phyloP scores from a whole-genome alignment of 83 land plant genomes.

The Diphasiastrum complanatum region DNA sequence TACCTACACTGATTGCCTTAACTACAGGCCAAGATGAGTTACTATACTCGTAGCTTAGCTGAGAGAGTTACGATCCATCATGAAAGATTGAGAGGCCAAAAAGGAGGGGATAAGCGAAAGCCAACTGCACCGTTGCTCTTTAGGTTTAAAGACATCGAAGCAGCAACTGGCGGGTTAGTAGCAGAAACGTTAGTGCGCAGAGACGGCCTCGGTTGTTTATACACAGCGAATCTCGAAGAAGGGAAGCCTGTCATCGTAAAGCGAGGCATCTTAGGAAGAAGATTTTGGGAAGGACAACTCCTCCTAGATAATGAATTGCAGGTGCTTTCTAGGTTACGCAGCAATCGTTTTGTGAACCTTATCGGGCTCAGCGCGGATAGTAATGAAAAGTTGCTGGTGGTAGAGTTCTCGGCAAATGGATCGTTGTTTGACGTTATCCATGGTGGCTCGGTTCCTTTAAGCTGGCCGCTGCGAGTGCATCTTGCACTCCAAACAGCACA shows the following conservation, averaged over 20 bases:
- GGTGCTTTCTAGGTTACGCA: slow-evolving; percentile 47
- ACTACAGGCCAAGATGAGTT: too few relatives aligned
- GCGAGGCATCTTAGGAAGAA: slow-evolving; percentile 25
- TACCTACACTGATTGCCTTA: too few relatives aligned
- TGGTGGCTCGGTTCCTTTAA: slow-evolving; percentile 29
- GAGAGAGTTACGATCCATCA: too few relatives aligned
- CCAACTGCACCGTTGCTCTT: too few relatives aligned
- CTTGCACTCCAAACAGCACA: slow-evolving; percentile 55
- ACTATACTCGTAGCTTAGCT: too few relatives aligned
- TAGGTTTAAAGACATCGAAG: slow-evolving; percentile 38
- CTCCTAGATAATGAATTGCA: slow-evolving; percentile 67
- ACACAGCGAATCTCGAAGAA: slow-evolving; percentile 41
- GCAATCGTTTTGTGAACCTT: slow-evolving; percentile 54
- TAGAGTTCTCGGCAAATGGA: slow-evolving; percentile 75
- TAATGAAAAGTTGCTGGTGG: slow-evolving; percentile 49
- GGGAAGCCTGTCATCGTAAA: slow-evolving; percentile 49
- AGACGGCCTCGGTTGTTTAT: slow-evolving; percentile 64
- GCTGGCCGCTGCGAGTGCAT: slow-evolving; percentile 48
- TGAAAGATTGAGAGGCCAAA: too few relatives aligned
- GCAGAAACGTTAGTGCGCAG: slow-evolving; percentile 35
- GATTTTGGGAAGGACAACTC: slow-evolving; percentile 18
- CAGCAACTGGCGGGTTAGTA: slow-evolving; percentile 45
- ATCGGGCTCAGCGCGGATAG: slow-evolving; percentile 43
- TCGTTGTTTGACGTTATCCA: slow-evolving; percentile 50
- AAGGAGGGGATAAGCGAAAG: too few relatives aligned